Base-by-base conservation (phyloP, 78 protist species). In the Speleostelium caveatum region DNA sequence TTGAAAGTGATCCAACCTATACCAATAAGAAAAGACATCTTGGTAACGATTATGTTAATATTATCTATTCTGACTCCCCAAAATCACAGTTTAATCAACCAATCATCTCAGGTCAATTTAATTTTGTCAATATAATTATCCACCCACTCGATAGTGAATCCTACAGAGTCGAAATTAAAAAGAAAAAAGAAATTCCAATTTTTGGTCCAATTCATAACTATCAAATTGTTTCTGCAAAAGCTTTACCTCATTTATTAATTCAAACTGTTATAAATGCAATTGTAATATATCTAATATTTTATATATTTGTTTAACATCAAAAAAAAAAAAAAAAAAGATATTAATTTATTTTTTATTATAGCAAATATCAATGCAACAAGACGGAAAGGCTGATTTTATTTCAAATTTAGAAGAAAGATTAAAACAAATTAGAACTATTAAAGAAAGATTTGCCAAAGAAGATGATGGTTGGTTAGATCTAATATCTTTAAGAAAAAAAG, bases 31-130 rank as follows among this genome's bases (percentile, higher is more conserved):
- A 91, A 51, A 72, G 88, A 49, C 95, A 91, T 45, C 78, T 91
- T 71, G 95, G 95, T 21, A 91, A 91, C 53, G 95, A 91, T 60
- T 76, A 79, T 75, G 95, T 91, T n/a, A 78, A 75, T 74, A 91
- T 91, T n/a, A 85, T 91, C 62, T 91, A 45, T 73, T 73, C 79
- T 39, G 95, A 91, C n/a, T 73, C 86, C 1, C 36, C 59, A 30
- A 24, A 21, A 4, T 24, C 41, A 30, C 53, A 45, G 53, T 91
- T 80, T 17, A 74, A 74, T 51, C 68, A 33, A 19, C 41, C 69
- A 8, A 51, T 41, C n/a, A 77, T 91, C 14, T 69, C 76, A 26
- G 95, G 95, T 41, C 95, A 91, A 69, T 91, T 91, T 55, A 91
- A 91, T 76, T 91, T 83, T 62, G 95, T 91, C 22, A 65, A 60